Percentiles rank a stretch among this genome's conserved stretches.
Evolutionary conservation across 768 basidiomycete species (phyloP).

Genomic region (Naganishia vishniacii): DNA sequence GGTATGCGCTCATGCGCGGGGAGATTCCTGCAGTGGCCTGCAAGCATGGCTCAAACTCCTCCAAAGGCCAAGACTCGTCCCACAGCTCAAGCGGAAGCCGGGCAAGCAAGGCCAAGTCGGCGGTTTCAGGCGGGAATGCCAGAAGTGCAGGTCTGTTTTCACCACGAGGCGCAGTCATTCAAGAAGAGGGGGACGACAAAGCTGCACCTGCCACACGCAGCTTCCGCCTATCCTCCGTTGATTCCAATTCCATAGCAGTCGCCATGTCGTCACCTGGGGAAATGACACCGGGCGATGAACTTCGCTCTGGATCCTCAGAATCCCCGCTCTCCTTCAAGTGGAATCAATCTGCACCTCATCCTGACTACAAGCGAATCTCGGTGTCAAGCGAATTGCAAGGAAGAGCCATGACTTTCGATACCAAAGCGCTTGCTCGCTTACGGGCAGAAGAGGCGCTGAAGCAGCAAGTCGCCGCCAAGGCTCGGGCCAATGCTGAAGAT

Average conservation of each 20-base stretch:
- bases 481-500: neutral
- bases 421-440: constrained; percentile 4
- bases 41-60: constrained; percentile 1
- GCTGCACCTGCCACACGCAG: neutral
- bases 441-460: constrained; percentile 15
- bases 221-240: neutral
- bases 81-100: neutral
- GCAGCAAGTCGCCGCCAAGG: neutral
- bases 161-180: constrained; percentile 1
- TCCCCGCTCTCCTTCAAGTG: neutral
- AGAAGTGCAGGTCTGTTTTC: neutral
- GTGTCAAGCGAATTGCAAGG: neutral
- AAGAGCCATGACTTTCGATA: constrained; percentile 12
- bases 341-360: constrained; percentile 15
- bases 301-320: neutral
- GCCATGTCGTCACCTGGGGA: constrained; percentile 9
- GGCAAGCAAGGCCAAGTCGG: neutral
- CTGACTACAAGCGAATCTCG: neutral
- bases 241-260: neutral
- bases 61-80: constrained; percentile 6
- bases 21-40: constrained; percentile 12
- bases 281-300: constrained; percentile 10
- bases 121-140: neutral
- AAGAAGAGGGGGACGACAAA: neutral
- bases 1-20: constrained; percentile 69